phyloP scores from a whole-genome alignment of 2,329 filamentous ascomycete species.

The Aureobasidium sp. region DNA sequence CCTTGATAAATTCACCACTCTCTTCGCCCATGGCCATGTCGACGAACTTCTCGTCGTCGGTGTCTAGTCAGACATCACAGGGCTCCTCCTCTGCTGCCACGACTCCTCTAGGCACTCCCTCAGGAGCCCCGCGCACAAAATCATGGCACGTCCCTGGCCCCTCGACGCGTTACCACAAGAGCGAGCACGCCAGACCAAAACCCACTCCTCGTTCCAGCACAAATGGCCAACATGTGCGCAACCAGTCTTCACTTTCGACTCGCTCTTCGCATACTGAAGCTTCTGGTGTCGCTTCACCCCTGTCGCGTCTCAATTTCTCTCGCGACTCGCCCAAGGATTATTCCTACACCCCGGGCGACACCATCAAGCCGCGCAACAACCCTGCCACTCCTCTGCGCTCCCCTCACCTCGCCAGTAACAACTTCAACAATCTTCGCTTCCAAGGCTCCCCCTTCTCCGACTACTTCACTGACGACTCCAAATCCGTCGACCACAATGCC shows the following conservation, averaged over 20 bases:
- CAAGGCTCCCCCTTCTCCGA: slow-evolving; percentile 32
- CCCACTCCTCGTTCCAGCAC: slow-evolving; percentile 1
- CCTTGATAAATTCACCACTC: slow-evolving; percentile 1
- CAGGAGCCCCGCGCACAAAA: slow-evolving; percentile 10
- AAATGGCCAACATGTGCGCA: neutral
- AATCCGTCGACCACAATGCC: slow-evolving; percentile 18
- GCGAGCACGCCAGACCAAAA: slow-evolving; percentile 15
- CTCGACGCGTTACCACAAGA: slow-evolving; percentile 22
- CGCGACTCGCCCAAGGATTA: slow-evolving; percentile 9
- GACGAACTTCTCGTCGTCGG: slow-evolving; percentile 8
- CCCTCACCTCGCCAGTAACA: slow-evolving; percentile 6
- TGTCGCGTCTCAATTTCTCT: slow-evolving; percentile 12
- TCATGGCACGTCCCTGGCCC: slow-evolving; percentile 26
- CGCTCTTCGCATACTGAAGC: slow-evolving; percentile 2
- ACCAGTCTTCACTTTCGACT: slow-evolving; percentile 6
- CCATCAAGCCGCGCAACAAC: slow-evolving; percentile 11
- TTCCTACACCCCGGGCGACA: slow-evolving; percentile 1
- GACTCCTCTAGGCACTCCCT: slow-evolving; percentile 6
- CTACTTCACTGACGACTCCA: slow-evolving; percentile 31
- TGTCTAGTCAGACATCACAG: neutral
- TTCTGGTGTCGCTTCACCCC: slow-evolving; percentile 7
- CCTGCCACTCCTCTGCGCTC: slow-evolving; percentile 15
- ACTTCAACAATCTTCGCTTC: slow-evolving; percentile 12
- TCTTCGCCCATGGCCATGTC: slow-evolving; percentile 5
- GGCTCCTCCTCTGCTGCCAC: neutral